Percentiles rank a stretch among this genome's conserved stretches.
Evolutionary conservation across 495 filamentous ascomycete genomes (phyloP).

Genomic region (Schizothecium vesticola): DNA sequence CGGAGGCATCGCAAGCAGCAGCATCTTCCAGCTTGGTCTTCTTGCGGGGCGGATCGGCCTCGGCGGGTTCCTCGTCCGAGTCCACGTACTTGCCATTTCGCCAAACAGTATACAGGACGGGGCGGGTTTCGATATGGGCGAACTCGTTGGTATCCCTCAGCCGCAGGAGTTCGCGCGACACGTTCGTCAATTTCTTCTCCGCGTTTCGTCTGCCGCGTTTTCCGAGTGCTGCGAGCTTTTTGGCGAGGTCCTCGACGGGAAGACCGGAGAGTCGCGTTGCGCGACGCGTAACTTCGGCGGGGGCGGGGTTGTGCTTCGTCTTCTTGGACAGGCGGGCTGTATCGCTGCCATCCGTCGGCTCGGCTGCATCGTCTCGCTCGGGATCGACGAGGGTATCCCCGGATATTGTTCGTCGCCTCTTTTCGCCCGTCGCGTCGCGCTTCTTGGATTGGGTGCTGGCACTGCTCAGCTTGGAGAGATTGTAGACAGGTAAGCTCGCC

Average conservation of each 20-base stretch:
- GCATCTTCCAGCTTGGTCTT: constrained; percentile 35
- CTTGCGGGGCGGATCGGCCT: constrained; percentile 35
- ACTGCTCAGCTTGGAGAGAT: constrained; percentile 47
- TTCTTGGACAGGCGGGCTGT: constrained; percentile 22
- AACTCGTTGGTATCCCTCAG: constrained; percentile 52
- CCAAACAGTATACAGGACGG: constrained; percentile 47
- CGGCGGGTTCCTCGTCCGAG: constrained; percentile 14
- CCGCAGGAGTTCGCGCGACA: constrained; percentile 45
- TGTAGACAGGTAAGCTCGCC: constrained; percentile 47
- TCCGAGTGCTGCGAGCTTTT: constrained; percentile 39
- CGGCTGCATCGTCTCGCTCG: constrained; percentile 16
- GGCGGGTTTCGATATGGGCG: constrained; percentile 46
- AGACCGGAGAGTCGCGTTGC: constrained; percentile 40
- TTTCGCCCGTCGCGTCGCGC: constrained; percentile 32
- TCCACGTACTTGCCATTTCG: constrained; percentile 50
- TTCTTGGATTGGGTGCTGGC: constrained; percentile 42
- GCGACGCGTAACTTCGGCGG: constrained; percentile 30
- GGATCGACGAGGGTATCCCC: constrained; percentile 28
- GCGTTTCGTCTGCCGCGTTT: constrained; percentile 44
- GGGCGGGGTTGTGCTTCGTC: constrained; percentile 28
- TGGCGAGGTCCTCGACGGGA: constrained; percentile 40
- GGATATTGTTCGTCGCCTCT: constrained; percentile 38
- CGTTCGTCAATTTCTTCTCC: constrained; percentile 32
- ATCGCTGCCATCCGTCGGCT: constrained; percentile 23
- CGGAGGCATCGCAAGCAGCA: neutral